A percentile compares a stretch with the other conserved stretches of the same genome.
phyloP scores from a whole-genome alignment of 2,329 filamentous ascomycete species.

The Curvularia lunata region DNA sequence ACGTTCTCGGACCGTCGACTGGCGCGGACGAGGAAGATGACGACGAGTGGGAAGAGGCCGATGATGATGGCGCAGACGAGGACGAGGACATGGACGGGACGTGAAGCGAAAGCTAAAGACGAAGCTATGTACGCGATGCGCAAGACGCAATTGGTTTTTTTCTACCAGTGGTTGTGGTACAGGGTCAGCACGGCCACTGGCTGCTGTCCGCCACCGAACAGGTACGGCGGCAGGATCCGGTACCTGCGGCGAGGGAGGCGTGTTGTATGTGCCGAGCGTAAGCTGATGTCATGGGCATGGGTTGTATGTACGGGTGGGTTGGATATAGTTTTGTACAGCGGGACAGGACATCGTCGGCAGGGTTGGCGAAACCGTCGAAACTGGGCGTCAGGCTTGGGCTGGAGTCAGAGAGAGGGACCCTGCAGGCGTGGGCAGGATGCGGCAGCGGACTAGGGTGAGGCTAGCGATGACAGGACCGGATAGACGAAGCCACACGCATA shows the following conservation, averaged over 20 bases:
- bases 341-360: no score
- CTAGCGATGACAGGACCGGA: conserved; percentile 10
- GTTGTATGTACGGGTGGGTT: background rate
- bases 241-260: conserved; percentile 1
- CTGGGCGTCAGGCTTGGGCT: background rate
- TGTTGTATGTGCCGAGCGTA: background rate
- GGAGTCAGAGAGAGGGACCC: conserved; percentile 3
- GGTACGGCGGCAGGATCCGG: background rate
- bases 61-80: conserved; percentile 43
- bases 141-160: background rate
- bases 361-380: no score
- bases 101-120: conserved; percentile 27
- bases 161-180: background rate
- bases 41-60: conserved; percentile 51
- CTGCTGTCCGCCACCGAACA: background rate
- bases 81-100: conserved; percentile 46
- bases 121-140: background rate
- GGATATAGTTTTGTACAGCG: background rate
- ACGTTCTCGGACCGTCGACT: conserved; percentile 52
- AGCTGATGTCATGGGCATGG: background rate
- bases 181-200: background rate
- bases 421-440: conserved; percentile 14
- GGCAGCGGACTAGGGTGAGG: conserved; percentile 10
- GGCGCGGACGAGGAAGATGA: conserved; percentile 54
- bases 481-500: conserved; percentile 13